phyloP scores from a whole-genome alignment of 2,329 filamentous ascomycete genomes.

The Cryoendolithus antarcticus region DNA sequence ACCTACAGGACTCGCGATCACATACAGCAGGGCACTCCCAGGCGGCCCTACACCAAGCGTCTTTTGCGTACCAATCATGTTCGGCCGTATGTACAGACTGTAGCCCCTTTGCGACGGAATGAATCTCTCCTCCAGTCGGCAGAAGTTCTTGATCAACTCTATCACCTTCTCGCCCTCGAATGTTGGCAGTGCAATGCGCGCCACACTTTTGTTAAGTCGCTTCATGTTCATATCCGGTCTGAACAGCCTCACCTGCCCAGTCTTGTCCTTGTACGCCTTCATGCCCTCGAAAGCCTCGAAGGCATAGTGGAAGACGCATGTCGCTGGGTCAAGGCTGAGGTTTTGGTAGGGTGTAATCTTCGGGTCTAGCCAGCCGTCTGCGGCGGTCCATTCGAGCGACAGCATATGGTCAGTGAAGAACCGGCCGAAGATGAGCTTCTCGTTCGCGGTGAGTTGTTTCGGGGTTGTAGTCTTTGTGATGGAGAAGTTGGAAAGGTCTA shows the following conservation, averaged over 20 bases:
- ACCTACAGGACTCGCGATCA: conserved; percentile 91
- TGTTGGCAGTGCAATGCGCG: conserved; percentile 83
- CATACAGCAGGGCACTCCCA: conserved; percentile 78
- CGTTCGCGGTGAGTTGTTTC: conserved; percentile 58
- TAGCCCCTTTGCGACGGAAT: conserved; percentile 78
- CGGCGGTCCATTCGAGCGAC: conserved; percentile 79
- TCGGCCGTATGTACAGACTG: conserved; percentile 88
- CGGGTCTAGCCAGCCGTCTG: conserved; percentile 70
- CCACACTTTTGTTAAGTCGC: conserved; percentile 79
- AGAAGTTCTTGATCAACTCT: conserved; percentile 69
- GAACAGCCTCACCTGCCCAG: conserved; percentile 73
- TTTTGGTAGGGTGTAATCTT: conserved; percentile 91
- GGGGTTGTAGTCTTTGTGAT: conserved; percentile 65
- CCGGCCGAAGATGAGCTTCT: conserved; percentile 79
- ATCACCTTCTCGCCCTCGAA: conserved; percentile 65
- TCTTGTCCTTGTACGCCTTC: conserved; percentile 92
- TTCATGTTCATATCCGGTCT: conserved; percentile 94
- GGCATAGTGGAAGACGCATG: conserved; percentile 96
- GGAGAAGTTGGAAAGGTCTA: conserved; percentile 66
- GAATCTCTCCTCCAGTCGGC: conserved; percentile 72
- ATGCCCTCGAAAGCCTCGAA: conserved; percentile 98
- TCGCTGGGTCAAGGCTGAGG: conserved; percentile 87
- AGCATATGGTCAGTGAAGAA: conserved; percentile 98
- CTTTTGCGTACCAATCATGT: conserved; percentile 91
- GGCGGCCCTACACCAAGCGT: conserved; percentile 90